Evolutionary conservation across 1,139 yeast genomes (phyloP).

Genomic region (Debaryomyces psychrophilus): DNA sequence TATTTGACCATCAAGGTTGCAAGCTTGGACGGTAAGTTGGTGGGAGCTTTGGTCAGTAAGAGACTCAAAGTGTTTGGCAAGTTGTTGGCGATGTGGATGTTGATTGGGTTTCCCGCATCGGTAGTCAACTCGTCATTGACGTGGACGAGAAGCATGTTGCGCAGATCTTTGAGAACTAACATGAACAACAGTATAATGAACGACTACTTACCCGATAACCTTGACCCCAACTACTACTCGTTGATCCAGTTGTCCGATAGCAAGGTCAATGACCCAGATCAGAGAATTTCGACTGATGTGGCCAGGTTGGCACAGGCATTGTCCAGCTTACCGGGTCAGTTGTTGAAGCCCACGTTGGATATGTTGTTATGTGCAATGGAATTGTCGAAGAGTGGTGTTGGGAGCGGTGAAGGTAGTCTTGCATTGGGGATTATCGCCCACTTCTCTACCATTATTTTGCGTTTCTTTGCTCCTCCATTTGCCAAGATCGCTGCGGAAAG

Average conservation of each 20-base stretch:
- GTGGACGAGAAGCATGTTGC: slow-evolving; percentile 70
- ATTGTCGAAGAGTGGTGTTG: slow-evolving; percentile 72
- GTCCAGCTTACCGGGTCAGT: slow-evolving; percentile 80
- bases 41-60: slow-evolving; percentile 79
- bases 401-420: slow-evolving; percentile 83
- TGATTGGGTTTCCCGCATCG: slow-evolving; percentile 85
- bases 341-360: slow-evolving; percentile 84
- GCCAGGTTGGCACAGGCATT: slow-evolving; percentile 73
- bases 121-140: slow-evolving; percentile 73
- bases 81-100: slow-evolving; percentile 76
- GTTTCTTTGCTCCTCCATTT: slow-evolving; percentile 86
- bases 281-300: slow-evolving; percentile 78
- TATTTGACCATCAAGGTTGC: slow-evolving; percentile 82
- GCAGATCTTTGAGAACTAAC: slow-evolving; percentile 66
- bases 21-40: slow-evolving; percentile 81
- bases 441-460: slow-evolving; percentile 71
- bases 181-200: slow-evolving; percentile 67
- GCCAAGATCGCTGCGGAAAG: slow-evolving; percentile 78
- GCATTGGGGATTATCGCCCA: slow-evolving; percentile 82
- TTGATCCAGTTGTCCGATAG: slow-evolving; percentile 59
- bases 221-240: slow-evolving; percentile 50
- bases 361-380: slow-evolving; percentile 81
- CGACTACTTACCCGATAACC: slow-evolving; percentile 66
- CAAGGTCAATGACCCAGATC: slow-evolving; percentile 74
- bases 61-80: slow-evolving; percentile 65